phyloP scores from a whole-genome alignment of 2,329 filamentous ascomycete genomes.

The Talaromyces sp. region DNA sequence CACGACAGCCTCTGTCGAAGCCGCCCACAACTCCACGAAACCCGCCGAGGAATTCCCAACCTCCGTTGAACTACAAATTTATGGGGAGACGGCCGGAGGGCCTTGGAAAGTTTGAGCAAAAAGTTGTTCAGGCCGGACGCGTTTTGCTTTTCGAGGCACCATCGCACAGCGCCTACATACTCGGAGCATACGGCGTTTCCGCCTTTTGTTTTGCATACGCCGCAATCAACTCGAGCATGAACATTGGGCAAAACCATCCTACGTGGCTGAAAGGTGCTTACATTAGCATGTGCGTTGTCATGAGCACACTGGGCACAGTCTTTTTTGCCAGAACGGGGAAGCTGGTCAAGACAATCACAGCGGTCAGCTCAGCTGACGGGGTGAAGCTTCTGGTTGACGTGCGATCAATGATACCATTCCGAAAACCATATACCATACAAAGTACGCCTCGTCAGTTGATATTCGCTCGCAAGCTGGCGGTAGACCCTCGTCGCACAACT shows the following conservation, averaged over 20 bases:
- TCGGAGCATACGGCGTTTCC: slow-evolving; percentile 55
- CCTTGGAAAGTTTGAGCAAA: slow-evolving; percentile 45
- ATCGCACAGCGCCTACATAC: slow-evolving; percentile 59
- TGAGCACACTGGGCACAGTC: slow-evolving; percentile 56
- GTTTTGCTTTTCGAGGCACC: slow-evolving; percentile 62
- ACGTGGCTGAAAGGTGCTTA: slow-evolving; percentile 56
- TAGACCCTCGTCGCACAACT: slow-evolving; percentile 20
- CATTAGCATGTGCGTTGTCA: slow-evolving; percentile 53
- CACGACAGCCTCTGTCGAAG: slow-evolving; percentile 10
- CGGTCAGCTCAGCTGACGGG: slow-evolving; percentile 37
- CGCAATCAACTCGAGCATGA: slow-evolving; percentile 47
- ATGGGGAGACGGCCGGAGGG: slow-evolving; percentile 30
- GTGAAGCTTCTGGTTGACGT: slow-evolving; percentile 31
- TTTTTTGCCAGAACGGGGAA: slow-evolving; percentile 55
- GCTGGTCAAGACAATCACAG: slow-evolving; percentile 55
- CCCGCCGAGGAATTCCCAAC: not conserved
- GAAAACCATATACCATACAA: slow-evolving; percentile 29
- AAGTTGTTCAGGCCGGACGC: slow-evolving; percentile 51
- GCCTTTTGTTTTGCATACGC: slow-evolving; percentile 51
- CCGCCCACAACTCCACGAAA: slow-evolving; percentile 12
- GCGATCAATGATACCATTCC: slow-evolving; percentile 33
- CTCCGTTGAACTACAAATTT: slow-evolving; percentile 16
- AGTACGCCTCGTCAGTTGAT: slow-evolving; percentile 29
- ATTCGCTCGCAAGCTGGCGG: slow-evolving; percentile 28
- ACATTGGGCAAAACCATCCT: slow-evolving; percentile 47